Conservation (phyloP, 2,329 filamentous ascomycete genomes). For the Hawksworthiomyces lignivorus region DNA sequence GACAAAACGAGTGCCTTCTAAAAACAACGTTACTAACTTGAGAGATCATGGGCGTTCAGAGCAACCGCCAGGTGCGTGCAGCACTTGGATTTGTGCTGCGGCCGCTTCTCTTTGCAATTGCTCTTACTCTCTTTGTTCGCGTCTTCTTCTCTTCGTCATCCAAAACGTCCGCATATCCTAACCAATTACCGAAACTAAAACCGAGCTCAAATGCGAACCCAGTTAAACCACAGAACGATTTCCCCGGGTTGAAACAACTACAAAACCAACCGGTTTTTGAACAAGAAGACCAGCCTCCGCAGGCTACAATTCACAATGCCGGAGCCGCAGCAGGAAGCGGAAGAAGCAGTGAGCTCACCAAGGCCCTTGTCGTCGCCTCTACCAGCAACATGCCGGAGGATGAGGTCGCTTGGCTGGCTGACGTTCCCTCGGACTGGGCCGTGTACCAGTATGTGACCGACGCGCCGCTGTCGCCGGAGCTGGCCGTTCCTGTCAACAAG, state of each 20-base stretch:
- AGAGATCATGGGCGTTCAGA: constrained; percentile 7
- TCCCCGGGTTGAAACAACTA: no score
- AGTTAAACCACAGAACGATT: no score
- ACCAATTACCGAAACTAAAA: no score
- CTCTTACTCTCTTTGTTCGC: constrained; percentile 10
- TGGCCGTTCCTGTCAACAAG: constrained; percentile 20
- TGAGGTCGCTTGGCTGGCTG: constrained; percentile 13
- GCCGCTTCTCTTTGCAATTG: constrained; percentile 13
- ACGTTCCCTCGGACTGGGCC: constrained; percentile 14
- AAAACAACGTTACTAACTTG: no score
- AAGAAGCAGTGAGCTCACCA: constrained; percentile 7
- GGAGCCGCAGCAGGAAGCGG: no score
- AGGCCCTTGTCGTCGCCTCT: constrained; percentile 4
- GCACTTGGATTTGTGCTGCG: constrained; percentile 13
- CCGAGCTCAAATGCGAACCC: no score
- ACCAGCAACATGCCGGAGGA: background rate
- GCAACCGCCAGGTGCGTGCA: constrained; percentile 13
- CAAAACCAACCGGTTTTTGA: no score
- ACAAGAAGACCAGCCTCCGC: no score
- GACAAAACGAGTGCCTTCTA: no score
- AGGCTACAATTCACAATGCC: no score
- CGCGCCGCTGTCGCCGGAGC: constrained; percentile 11
- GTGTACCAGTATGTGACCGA: constrained; percentile 19
- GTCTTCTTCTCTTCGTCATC: constrained; percentile 6
- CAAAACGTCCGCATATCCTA: no score